phyloP scores from a whole-genome alignment of 257 asterid genomes.

The Buddleja alternifolia region DNA sequence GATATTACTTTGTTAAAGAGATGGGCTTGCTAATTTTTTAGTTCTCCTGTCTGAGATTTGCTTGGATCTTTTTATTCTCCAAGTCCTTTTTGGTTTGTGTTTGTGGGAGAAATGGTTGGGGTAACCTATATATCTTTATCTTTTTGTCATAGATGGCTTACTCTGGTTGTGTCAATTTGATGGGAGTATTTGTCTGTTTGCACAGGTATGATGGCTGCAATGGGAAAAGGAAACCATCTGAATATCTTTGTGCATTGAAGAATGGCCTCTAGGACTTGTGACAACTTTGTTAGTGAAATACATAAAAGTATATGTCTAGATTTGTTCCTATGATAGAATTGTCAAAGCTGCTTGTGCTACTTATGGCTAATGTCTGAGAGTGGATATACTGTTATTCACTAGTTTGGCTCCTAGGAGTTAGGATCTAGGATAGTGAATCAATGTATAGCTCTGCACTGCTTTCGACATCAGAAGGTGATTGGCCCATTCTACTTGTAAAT shows the following conservation, averaged over 20 bases:
- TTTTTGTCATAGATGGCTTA: constrained; percentile 25
- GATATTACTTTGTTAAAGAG: not conserved
- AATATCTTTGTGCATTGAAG: constrained; percentile 48
- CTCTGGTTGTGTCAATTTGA: constrained; percentile 51
- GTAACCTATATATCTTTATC: no score
- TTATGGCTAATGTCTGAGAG: not conserved
- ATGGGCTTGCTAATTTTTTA: no score
- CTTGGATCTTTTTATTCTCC: not conserved
- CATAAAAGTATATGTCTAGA: constrained; percentile 7
- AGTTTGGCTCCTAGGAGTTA: constrained; percentile 17
- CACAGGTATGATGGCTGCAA: constrained; percentile 49
- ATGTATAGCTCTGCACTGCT: not conserved
- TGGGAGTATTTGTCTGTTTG: constrained; percentile 41
- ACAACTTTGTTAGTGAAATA: constrained; percentile 27
- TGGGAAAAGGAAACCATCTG: constrained; percentile 49
- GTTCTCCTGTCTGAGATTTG: not conserved
- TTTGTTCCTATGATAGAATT: constrained; percentile 22
- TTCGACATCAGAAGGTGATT: not conserved
- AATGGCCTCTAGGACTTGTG: constrained; percentile 38
- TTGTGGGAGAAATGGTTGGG: not conserved
- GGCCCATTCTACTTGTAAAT: constrained; percentile 5
- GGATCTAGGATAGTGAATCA: constrained; percentile 24
- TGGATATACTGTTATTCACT: constrained; percentile 3
- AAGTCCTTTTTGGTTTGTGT: not conserved
- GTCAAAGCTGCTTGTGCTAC: constrained; percentile 12